Evolutionary conservation across 2,329 filamentous ascomycete genomes (phyloP).

Genomic region (Akanthomyces dipterigenus): DNA sequence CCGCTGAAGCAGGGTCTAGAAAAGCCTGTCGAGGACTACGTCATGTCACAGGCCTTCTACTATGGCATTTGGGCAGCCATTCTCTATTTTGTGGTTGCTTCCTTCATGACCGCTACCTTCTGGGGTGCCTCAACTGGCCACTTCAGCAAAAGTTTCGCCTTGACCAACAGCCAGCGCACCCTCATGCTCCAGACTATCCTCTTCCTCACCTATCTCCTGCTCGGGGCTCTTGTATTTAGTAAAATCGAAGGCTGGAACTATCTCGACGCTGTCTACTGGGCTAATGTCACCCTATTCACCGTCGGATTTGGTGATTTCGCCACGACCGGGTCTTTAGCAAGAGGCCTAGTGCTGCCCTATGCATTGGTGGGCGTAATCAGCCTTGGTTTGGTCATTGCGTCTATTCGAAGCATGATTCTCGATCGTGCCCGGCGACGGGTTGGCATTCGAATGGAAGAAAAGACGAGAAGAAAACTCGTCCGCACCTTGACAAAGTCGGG

Average conservation of each 20-base stretch:
- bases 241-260: conserved; percentile 68
- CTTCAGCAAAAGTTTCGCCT: conserved; percentile 70
- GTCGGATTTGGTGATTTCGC: conserved; percentile 55
- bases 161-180: conserved; percentile 76
- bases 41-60: conserved; percentile 77
- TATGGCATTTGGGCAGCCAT: conserved; percentile 75
- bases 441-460: conserved; percentile 53
- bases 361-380: conserved; percentile 78
- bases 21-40: conserved; percentile 40
- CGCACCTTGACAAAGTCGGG: conserved; percentile 38
- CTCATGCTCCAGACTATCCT: conserved; percentile 86
- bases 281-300: conserved; percentile 63
- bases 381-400: conserved; percentile 74
- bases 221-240: conserved; percentile 71
- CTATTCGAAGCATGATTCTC: conserved; percentile 61
- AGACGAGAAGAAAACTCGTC: conserved; percentile 45
- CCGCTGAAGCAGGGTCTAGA: conserved; percentile 34
- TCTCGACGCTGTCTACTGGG: conserved; percentile 74
- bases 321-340: conserved; percentile 45
- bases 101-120: conserved; percentile 73
- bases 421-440: conserved; percentile 50
- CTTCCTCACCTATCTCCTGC: conserved; percentile 72
- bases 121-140: conserved; percentile 62
- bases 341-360: conserved; percentile 74
- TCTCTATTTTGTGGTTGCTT: conserved; percentile 72